These are phyloP conservation scores for Rhododendron ferrugineum DNA, from an alignment of 148 eudicot genomes.

Conservation along the genomic window DNA sequence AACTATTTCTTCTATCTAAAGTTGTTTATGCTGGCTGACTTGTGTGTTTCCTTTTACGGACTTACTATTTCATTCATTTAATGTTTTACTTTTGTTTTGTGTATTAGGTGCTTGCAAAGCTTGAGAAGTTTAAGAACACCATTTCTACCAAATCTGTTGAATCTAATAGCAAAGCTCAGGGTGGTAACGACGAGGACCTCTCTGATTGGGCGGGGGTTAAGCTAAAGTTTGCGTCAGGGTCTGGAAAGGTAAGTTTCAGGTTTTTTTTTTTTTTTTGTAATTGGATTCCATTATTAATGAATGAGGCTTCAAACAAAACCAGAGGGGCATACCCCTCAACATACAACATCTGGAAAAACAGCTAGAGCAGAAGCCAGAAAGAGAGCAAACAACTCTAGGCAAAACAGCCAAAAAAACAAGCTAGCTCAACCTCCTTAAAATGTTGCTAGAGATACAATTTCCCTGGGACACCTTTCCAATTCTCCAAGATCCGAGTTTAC, in stretches of 20 bases:
- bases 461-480: not conserved
- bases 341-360: not conserved
- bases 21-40: not conserved
- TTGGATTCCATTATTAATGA: not conserved
- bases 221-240: conserved; percentile 60
- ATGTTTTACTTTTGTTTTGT: not conserved
- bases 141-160: conserved; percentile 35
- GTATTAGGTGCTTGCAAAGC: conserved; percentile 69
- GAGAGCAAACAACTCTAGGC: not conserved
- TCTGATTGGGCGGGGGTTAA: conserved; percentile 52
- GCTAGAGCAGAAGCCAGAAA: not conserved
- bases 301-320: not conserved
- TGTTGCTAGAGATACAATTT: not conserved
- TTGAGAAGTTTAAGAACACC: conserved; percentile 54
- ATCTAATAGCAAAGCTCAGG: conserved; percentile 27
- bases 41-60: not conserved
- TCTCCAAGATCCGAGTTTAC: not conserved
- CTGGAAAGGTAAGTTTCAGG: conserved; percentile 51
- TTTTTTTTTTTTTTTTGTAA: not conserved
- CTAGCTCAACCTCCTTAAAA: not conserved
- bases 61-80: not conserved
- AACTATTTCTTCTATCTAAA: not conserved
- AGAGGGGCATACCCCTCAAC: not conserved
- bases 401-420: not conserved
- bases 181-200: conserved; percentile 43